These are phyloP conservation scores for Aspergillus nanangensis DNA, from an alignment of 495 filamentous ascomycete genomes.

Conservation along the genomic window DNA sequence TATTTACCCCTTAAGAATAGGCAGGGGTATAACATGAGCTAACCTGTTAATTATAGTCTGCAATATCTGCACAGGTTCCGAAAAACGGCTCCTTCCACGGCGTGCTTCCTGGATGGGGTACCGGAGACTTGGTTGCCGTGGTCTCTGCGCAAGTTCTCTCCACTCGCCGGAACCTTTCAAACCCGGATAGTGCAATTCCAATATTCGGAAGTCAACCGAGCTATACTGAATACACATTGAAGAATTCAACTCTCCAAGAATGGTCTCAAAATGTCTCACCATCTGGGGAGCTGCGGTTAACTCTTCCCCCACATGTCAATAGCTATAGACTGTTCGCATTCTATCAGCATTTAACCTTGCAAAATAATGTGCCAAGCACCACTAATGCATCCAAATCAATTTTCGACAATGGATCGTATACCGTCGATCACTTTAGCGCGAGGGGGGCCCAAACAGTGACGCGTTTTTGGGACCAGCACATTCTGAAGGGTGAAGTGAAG, in stretches of 20 bases:
- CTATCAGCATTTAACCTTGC: constrained; percentile 28
- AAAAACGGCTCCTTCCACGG: constrained; percentile 24
- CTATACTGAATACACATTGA: constrained; percentile 11
- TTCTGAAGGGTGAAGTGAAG: constrained; percentile 29
- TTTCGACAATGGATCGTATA: constrained; percentile 43
- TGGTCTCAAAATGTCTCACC: constrained; percentile 11
- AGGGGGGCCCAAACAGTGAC: constrained; percentile 36
- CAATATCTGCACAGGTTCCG: constrained; percentile 19
- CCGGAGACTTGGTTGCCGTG: constrained; percentile 27
- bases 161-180: constrained; percentile 10
- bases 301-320: constrained; percentile 4
- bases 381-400: constrained; percentile 15
- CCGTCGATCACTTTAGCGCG: constrained; percentile 46
- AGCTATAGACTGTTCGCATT: constrained; percentile 30
- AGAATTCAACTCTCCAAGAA: constrained; percentile 12
- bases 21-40: neutral
- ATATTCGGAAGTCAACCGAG: constrained; percentile 3
- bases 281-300: constrained; percentile 11
- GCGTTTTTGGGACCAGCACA: constrained; percentile 42
- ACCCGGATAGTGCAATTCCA: neutral
- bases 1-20: constrained; percentile 10
- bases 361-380: constrained; percentile 20
- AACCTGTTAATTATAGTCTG: constrained; percentile 1
- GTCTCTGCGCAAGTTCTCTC: constrained; percentile 24
- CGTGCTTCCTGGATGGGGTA: constrained; percentile 33